Percentiles rank a stretch among this genome's conserved stretches.
phyloP scores from a whole-genome alignment of 768 basidiomycete species.

The Boletus reticulatus region DNA sequence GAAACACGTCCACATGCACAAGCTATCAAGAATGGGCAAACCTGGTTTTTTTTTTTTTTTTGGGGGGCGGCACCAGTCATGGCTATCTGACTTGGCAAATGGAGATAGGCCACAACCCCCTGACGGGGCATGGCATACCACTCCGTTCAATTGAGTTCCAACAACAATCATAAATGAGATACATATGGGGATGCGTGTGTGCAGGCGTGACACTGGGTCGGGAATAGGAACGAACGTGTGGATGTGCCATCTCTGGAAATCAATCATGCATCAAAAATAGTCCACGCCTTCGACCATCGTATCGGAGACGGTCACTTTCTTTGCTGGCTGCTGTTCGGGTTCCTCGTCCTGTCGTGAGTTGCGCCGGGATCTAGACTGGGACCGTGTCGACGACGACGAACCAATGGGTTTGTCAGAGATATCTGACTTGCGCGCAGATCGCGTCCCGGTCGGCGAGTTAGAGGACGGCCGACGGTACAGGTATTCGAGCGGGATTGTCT shows the following conservation, averaged over 20 bases:
- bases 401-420: background rate
- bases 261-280: slow-evolving; percentile 24
- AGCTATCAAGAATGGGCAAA: too few relatives aligned
- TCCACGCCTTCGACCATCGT: slow-evolving; percentile 31
- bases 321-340: background rate
- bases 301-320: background rate
- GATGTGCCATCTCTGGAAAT: too few relatives aligned
- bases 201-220: too few relatives aligned
- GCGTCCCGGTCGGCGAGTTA: background rate
- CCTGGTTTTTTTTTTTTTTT: too few relatives aligned
- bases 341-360: background rate
- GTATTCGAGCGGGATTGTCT: slow-evolving; percentile 17
- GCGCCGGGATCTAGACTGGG: slow-evolving; percentile 7
- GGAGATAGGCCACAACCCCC: too few relatives aligned
- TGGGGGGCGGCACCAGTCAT: too few relatives aligned
- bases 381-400: background rate
- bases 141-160: too few relatives aligned
- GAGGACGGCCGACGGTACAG: slow-evolving; percentile 16
- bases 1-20: too few relatives aligned
- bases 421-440: background rate
- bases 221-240: background rate
- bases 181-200: slow-evolving; percentile 6
- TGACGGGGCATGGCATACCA: too few relatives aligned
- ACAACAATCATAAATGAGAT: background rate
- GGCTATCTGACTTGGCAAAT: too few relatives aligned